phyloP scores from a whole-genome alignment of 1,284 basidiomycete species.

The Kalmanozyma brasiliensis region DNA sequence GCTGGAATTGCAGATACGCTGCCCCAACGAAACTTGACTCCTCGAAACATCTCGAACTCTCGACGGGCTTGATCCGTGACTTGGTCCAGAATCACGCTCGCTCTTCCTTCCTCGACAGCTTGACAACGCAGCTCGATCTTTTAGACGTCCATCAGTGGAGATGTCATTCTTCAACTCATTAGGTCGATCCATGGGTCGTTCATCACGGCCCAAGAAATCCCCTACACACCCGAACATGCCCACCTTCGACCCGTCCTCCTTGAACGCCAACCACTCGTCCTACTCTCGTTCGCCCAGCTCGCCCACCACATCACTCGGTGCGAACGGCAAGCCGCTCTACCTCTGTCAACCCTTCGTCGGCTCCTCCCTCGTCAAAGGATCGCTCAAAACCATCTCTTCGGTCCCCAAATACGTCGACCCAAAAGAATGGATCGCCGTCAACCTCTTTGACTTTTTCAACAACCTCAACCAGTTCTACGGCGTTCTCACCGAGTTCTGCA shows the following conservation, averaged over 20 bases:
- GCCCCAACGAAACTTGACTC: no score
- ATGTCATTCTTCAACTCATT: constrained; percentile 65
- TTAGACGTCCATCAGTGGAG: not conserved
- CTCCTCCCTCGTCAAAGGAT: constrained; percentile 95
- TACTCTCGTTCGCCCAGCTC: constrained; percentile 27
- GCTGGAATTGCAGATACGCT: no score
- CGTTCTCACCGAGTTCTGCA: constrained; percentile 93
- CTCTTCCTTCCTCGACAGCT: no score
- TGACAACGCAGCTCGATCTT: no score
- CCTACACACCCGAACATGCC: constrained; percentile 54
- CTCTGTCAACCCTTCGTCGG: constrained; percentile 80
- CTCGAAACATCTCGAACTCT: no score
- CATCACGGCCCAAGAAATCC: constrained; percentile 57
- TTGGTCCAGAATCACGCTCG: no score
- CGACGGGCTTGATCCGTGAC: no score
- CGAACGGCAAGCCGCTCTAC: constrained; percentile 61
- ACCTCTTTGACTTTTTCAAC: constrained; percentile 77
- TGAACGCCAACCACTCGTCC: constrained; percentile 22
- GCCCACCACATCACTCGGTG: constrained; percentile 15
- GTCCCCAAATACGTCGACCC: constrained; percentile 80
- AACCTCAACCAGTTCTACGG: constrained; percentile 98
- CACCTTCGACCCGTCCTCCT: constrained; percentile 38
- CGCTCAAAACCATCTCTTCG: constrained; percentile 98
- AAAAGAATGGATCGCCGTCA: constrained; percentile 94
- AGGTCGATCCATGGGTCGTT: constrained; percentile 64